Base-by-base conservation (phyloP, 495 filamentous ascomycete species). In the Tuber melanosporum region DNA sequence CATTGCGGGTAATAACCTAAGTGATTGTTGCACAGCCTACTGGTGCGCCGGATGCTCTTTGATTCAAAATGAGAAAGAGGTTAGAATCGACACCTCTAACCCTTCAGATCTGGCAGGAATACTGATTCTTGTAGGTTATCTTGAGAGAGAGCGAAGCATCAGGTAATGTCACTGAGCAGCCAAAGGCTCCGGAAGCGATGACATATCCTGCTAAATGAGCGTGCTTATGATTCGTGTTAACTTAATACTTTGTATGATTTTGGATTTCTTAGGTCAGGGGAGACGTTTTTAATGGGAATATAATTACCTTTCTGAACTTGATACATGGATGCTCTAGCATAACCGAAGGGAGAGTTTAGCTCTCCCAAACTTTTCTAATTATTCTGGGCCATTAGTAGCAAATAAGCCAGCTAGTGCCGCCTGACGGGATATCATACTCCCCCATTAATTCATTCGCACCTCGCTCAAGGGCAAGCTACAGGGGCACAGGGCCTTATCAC, bases 131-230 rank as follows among this genome's bases (percentile, higher is more conserved):
- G n/a, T 1, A 66, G 57, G 57, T 66, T 66, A 66, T 66, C 26
- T 3, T 66, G 12, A 66, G 57, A 66, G 57, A 66, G n/a, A 32
- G 57, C 7, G 57, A 66, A 66, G 57, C 57, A 32, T 2, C n/a
- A 32, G 57, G 20, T 32, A 0, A n/a, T n/a, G 12, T 66, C 9
- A 66, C n/a, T n/a, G n/a, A 66, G 57, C n/a, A 14, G 10, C 57
- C 57, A 66, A 17, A 1, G 57, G 57, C 57, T 66, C 57, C n/a
- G 1, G 57, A 66, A 32, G 57, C 0, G 14, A 66, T 66, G 57
- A 66, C 57, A 66, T 66, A 66, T 66, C 57, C 57, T 14, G 57
- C 57, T 10, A 66, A 66, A 32, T 62, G 52, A 62, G 52, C n/a
- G 52, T 32, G 52, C 52, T 66, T n/a, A 32, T 32, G 12, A 17